Evolutionary conservation across 371 early-diverging fungal genomes (phyloP).

Genomic region (Lichtheimia hyalospora): DNA sequence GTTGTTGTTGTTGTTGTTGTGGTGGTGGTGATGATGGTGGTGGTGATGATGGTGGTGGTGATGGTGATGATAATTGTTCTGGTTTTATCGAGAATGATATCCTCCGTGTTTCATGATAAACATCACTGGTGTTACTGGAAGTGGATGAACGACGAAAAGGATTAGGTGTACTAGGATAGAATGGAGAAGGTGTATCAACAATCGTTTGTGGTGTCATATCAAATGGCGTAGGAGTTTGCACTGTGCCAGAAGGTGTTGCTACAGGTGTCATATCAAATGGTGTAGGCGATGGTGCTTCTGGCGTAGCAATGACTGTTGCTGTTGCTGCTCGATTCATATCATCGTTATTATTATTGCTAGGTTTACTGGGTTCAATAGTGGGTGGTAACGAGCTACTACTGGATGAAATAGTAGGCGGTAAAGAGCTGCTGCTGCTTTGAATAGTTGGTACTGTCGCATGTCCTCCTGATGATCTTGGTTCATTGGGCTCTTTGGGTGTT

Average conservation of each 20-base stretch:
- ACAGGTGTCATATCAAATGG: not conserved
- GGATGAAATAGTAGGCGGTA: no score
- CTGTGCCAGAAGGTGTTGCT: not conserved
- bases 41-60: not conserved
- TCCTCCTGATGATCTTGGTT: no score
- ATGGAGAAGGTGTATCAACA: conserved; percentile 1
- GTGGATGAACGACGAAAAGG: no score
- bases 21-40: not conserved
- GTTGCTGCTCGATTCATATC: no score
- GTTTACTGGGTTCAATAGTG: no score
- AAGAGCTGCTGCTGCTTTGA: no score
- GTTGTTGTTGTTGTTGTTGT: not conserved
- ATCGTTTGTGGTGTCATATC: not conserved
- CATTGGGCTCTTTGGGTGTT: not conserved
- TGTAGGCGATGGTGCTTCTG: not conserved
- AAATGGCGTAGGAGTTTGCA: not conserved
- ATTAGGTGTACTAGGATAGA: not conserved
- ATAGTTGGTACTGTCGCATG: no score
- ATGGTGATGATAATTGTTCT: not conserved
- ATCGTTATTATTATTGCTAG: no score
- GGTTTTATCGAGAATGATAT: no score
- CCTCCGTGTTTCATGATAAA: not conserved
- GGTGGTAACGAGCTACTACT: no score
- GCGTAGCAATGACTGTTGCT: not conserved
- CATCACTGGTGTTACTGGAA: not conserved